These are phyloP conservation scores for Thermothelomyces thermophilus DNA, from an alignment of 2,329 filamentous ascomycete species.

Conservation along the genomic window DNA sequence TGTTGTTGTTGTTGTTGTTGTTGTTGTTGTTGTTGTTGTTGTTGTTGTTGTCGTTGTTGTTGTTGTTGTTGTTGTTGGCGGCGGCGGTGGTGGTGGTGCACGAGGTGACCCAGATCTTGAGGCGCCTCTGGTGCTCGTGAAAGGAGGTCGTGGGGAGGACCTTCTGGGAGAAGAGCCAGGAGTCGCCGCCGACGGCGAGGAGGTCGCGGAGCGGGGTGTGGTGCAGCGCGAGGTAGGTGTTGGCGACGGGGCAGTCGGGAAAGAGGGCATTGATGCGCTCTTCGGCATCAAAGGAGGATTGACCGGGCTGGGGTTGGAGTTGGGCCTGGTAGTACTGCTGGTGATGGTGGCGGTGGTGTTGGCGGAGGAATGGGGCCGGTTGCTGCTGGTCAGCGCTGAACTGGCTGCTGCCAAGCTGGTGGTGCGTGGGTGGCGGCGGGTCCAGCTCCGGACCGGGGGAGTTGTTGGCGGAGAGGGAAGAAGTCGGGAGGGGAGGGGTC, in stretches of 20 bases:
- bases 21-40: no score
- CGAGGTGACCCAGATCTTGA: slow-evolving; percentile 37
- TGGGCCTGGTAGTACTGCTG: slow-evolving; percentile 13
- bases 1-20: no score
- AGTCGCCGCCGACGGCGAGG: slow-evolving; percentile 52
- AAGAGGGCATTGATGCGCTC: slow-evolving; percentile 38
- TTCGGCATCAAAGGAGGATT: slow-evolving; percentile 19
- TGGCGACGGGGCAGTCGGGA: slow-evolving; percentile 38
- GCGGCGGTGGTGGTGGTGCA: not conserved
- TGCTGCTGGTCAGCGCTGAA: slow-evolving; percentile 12
- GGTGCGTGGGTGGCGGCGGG: no score
- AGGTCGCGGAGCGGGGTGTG: slow-evolving; percentile 53
- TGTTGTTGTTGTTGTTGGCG: no score
- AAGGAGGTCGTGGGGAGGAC: slow-evolving; percentile 40
- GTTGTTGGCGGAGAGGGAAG: slow-evolving; percentile 17
- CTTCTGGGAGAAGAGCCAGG: slow-evolving; percentile 52
- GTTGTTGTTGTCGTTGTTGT: no score
- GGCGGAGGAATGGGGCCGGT: slow-evolving; percentile 1
- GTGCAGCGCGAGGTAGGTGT: slow-evolving; percentile 51
- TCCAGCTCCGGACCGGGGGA: slow-evolving; percentile 26
- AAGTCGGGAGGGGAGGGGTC: slow-evolving; percentile 11
- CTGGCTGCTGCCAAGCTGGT: slow-evolving; percentile 13
- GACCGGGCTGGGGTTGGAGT: not conserved
- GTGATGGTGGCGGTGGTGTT: slow-evolving; percentile 22
- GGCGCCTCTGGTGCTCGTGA: slow-evolving; percentile 39